Percentiles rank a stretch among this genome's conserved stretches.
phyloP scores from a whole-genome alignment of 768 basidiomycete genomes.

The Boletellus emodensis region DNA sequence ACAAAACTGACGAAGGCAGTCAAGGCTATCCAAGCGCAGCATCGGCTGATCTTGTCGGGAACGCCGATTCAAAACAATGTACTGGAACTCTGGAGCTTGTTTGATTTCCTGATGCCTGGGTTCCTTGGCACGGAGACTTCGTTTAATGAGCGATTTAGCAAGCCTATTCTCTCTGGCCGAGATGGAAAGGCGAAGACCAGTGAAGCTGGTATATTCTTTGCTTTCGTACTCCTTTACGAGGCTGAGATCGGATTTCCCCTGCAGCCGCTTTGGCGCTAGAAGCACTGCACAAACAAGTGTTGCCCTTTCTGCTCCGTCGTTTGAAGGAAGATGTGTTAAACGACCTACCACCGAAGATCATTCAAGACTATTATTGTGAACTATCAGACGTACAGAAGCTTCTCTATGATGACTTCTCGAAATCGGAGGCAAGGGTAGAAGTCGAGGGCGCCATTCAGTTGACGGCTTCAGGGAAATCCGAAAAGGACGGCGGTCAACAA shows the following conservation, averaged over 20 bases:
- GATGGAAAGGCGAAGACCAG: constrained; percentile 93
- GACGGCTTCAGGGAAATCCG: constrained; percentile 29
- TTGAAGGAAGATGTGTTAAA: constrained; percentile 96
- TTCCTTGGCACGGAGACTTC: constrained; percentile 94
- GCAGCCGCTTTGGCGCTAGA: constrained; percentile 91
- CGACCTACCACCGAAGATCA: constrained; percentile 97
- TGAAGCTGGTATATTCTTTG: constrained; percentile 76
- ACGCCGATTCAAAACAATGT: constrained; percentile 99
- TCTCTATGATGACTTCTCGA: constrained; percentile 91
- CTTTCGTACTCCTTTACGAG: neutral
- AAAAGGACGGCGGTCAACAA: constrained; percentile 52
- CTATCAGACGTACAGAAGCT: constrained; percentile 90
- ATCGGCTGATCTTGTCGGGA: constrained; percentile 91
- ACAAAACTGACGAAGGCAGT: constrained; percentile 97
- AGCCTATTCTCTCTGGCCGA: constrained; percentile 90
- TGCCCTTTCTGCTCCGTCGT: constrained; percentile 95
- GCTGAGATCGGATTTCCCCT: constrained; percentile 1
- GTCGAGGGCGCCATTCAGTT: constrained; percentile 64
- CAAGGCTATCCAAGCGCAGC: constrained; percentile 84
- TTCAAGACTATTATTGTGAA: constrained; percentile 99
- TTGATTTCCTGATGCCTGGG: constrained; percentile 99
- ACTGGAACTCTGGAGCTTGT: constrained; percentile 95
- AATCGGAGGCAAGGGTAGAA: constrained; percentile 63
- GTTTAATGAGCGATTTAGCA: constrained; percentile 94
- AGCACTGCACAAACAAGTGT: constrained; percentile 95